Base-by-base conservation (phyloP, 345 rosid species). In the Rhodamnia argentea region DNA sequence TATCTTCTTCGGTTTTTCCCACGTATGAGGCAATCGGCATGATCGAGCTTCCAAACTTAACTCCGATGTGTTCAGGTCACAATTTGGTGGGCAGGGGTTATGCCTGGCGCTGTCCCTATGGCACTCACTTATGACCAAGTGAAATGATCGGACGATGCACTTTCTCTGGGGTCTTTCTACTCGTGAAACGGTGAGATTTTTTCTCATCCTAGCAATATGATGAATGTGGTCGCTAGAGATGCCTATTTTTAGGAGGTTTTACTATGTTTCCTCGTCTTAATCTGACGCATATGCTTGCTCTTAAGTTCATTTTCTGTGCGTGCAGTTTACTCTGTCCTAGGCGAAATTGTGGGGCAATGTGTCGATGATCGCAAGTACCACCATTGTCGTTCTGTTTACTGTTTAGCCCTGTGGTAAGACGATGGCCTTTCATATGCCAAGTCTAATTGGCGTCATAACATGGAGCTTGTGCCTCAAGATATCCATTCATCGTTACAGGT, bases 61-160 rank as follows among this genome's bases (percentile, higher is more conserved):
- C 2, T 14, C 10, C 3, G 44, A 20, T 52, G 15, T 87, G 84
- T 27, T 78, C 87, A 90, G 93, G 87, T 86, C 52, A 86, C 89
- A 10, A 86, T 90, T 16, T 90, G 92, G 91, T 90, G 93, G 91
- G 91, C 90, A 1, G 92, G 92, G 37, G 89, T 91, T 16, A 91
- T 86, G 90, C 89, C 89, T 10, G 89, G 90, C 13, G 86, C 91
- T 53, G 90, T 90, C 58, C 90, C 92, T 11, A 89, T 85, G 91
- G 92, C 90, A 10, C 92, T 92, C 57, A 89, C 92, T 47, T 87
- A 89, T 81, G 87, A 90, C 89, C 88, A 92, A 89, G 93, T 87
- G 84, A 7, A 1, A 47, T 47, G 20, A 24, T 82, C 11, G 32
- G 82, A 42, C 11, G 10, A 52, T 22, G 47, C 10, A 2, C 83